A percentile compares a stretch with the other conserved stretches of the same genome.
Conservation (phyloP, 768 basidiomycete genomes). For the Hericium coralloides region DNA sequence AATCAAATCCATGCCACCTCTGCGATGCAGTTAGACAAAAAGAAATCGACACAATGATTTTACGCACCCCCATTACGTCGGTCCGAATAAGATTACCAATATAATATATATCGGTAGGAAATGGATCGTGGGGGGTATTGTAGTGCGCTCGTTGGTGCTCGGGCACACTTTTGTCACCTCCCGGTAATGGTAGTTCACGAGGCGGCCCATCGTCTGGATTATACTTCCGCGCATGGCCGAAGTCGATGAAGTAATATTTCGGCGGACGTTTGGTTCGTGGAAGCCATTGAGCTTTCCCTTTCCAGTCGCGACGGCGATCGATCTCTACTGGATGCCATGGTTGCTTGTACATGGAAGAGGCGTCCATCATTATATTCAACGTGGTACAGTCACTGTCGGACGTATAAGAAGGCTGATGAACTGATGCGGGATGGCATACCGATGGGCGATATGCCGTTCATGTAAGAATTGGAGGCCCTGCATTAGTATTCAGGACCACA, state of each 20-base stretch:
- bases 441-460: conserved; percentile 6
- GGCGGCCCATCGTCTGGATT: conserved; percentile 2
- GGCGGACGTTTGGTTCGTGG: neutral
- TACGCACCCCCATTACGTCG: neutral
- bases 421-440: neutral
- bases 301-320: conserved; percentile 1
- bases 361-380: conserved; percentile 9
- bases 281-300: neutral
- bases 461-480: conserved; percentile 10
- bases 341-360: conserved; percentile 3
- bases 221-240: conserved; percentile 3
- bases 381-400: conserved; percentile 2
- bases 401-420: neutral
- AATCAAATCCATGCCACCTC: conserved; percentile 16
- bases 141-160: conserved; percentile 2
- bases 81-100: conserved; percentile 2
- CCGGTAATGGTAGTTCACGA: conserved; percentile 1
- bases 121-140: conserved; percentile 4
- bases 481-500: neutral
- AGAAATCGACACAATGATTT: neutral
- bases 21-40: conserved; percentile 1
- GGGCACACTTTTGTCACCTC: conserved; percentile 9
- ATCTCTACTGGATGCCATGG: conserved; percentile 3
- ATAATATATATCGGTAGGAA: conserved; percentile 9
- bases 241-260: conserved; percentile 6